Conservation (phyloP, 1,284 basidiomycete species). For the Acaromyces ingoldii region DNA sequence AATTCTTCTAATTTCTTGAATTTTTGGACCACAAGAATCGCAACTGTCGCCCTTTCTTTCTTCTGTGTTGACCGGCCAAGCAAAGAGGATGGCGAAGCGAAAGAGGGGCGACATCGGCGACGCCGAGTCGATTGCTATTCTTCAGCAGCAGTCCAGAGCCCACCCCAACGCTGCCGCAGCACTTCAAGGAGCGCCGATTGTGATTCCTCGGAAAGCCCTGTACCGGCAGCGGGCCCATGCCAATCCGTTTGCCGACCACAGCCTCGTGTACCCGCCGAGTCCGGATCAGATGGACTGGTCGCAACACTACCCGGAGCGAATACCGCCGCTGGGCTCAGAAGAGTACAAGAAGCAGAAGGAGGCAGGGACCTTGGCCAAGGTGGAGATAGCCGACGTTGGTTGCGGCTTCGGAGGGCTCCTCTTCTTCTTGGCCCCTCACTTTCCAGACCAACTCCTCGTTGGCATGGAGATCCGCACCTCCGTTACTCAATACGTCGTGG, state of each 20-base stretch:
- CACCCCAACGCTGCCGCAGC: conserved; percentile 7
- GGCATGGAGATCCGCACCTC: conserved; percentile 97
- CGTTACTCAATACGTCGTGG: conserved; percentile 92
- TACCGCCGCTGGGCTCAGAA: conserved; percentile 32
- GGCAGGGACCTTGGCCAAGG: conserved; percentile 56
- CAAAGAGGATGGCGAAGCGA: no score
- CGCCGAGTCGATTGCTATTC: no score
- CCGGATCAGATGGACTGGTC: conserved; percentile 79
- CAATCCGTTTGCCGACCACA: conserved; percentile 95
- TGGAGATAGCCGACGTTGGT: conserved; percentile 94
- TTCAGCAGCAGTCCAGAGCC: no score
- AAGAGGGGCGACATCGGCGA: no score
- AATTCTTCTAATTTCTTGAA: no score
- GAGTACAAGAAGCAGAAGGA: conserved; percentile 1
- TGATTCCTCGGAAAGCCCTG: conserved; percentile 71
- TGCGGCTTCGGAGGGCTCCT: conserved; percentile 96
- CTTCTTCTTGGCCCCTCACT: conserved; percentile 81
- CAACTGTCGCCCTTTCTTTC: no score
- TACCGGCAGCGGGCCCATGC: conserved; percentile 97
- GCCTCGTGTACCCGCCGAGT: conserved; percentile 79
- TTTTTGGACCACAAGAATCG: no score
- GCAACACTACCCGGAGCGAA: conserved; percentile 74
- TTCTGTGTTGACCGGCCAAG: no score
- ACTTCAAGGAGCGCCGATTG: not conserved
- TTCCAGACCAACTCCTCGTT: conserved; percentile 87